Evolutionary conservation across 306 rosid species (phyloP).

Genomic region (Citrullus amarus): DNA sequence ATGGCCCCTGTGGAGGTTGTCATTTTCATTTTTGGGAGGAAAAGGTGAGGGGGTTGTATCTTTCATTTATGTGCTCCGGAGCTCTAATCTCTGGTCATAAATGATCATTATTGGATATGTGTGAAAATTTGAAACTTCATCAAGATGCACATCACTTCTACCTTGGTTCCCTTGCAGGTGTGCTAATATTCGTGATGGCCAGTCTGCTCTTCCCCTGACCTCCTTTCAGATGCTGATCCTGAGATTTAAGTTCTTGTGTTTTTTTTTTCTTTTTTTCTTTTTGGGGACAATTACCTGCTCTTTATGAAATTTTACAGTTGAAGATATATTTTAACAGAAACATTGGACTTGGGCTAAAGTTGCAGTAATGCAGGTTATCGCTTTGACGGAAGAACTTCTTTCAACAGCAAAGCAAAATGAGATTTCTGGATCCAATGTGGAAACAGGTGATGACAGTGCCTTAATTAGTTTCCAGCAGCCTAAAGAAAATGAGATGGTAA

Average conservation of each 20-base stretch:
- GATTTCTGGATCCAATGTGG: slow-evolving; percentile 28
- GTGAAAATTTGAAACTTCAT: slow-evolving; percentile 23
- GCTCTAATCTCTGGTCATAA: slow-evolving; percentile 25
- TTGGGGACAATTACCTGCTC: slow-evolving; percentile 24
- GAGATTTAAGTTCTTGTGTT: slow-evolving; percentile 56
- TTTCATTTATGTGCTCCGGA: slow-evolving; percentile 24
- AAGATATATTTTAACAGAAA: slow-evolving; percentile 1
- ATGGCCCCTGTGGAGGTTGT: slow-evolving; percentile 30
- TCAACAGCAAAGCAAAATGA: slow-evolving; percentile 77
- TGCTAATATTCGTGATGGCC: slow-evolving; percentile 63
- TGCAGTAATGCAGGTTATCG: slow-evolving; percentile 59
- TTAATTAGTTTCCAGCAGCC: slow-evolving; percentile 34
- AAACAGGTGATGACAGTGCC: slow-evolving; percentile 17
- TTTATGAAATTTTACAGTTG: slow-evolving; percentile 16
- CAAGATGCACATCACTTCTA: slow-evolving; percentile 65
- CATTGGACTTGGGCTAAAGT: slow-evolving; percentile 35
- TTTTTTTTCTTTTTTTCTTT: slow-evolving; percentile 18
- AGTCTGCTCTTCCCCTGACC: slow-evolving; percentile 55
- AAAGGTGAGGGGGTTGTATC: slow-evolving; percentile 41
- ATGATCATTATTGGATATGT: slow-evolving; percentile 23
- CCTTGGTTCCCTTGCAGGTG: slow-evolving; percentile 94
- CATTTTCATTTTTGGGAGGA: slow-evolving; percentile 24
- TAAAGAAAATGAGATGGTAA: slow-evolving; percentile 36
- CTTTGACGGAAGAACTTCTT: slow-evolving; percentile 85
- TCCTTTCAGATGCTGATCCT: slow-evolving; percentile 62